Evolutionary conservation across 306 rosid genomes (phyloP).

Genomic region (Lagenaria siceraria): DNA sequence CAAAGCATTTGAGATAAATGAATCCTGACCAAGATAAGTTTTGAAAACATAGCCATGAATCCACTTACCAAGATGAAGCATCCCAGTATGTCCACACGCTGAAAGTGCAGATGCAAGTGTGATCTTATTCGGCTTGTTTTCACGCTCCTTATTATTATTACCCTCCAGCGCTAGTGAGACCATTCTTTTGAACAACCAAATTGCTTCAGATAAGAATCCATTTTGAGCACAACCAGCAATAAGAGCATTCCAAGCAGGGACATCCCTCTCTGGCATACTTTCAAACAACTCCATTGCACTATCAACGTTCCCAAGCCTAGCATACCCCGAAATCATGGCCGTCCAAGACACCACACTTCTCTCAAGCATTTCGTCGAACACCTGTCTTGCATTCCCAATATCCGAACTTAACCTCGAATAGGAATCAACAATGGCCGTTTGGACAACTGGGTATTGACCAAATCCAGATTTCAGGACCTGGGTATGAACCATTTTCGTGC

Average conservation of each 20-base stretch:
- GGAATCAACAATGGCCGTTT: conserved; percentile 48
- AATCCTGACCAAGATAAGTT: conserved; percentile 26
- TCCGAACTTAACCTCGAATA: conserved; percentile 24
- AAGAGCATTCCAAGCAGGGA: conserved; percentile 69
- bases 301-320: conserved; percentile 44
- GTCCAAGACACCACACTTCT: conserved; percentile 63
- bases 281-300: conserved; percentile 43
- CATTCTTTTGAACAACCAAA: conserved; percentile 50
- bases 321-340: conserved; percentile 50
- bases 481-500: conserved; percentile 30
- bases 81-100: conserved; percentile 65
- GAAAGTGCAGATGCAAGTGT: conserved; percentile 60
- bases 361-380: conserved; percentile 59
- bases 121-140: conserved; percentile 44
- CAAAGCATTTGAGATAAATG: conserved; percentile 47
- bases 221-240: conserved; percentile 72
- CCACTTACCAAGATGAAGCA: conserved; percentile 74
- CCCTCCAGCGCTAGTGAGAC: conserved; percentile 13
- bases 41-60: conserved; percentile 54
- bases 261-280: conserved; percentile 49
- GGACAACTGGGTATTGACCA: conserved; percentile 41
- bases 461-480: conserved; percentile 54
- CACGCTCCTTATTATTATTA: neutral
- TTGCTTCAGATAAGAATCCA: conserved; percentile 48
- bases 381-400: conserved; percentile 24